Conservation (phyloP, 2,329 filamentous ascomycete genomes). For the Magnaporthiopsis incrustans region DNA sequence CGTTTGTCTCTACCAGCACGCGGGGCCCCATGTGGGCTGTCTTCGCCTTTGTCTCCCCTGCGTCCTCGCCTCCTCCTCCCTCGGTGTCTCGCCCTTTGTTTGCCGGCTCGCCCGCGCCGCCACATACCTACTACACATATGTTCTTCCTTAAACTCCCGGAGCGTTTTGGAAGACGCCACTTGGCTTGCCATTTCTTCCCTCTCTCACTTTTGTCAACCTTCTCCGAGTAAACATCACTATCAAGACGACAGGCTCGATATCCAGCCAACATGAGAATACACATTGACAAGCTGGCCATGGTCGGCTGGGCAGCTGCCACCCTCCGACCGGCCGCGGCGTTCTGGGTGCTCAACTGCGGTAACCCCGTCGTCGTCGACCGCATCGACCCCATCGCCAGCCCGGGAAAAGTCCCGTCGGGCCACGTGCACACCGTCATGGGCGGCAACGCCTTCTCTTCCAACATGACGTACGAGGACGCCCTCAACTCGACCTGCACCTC, state of each 20-base stretch:
- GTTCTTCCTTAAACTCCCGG: not conserved
- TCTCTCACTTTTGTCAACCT: not conserved
- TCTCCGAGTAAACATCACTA: not conserved
- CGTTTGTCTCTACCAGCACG: too few relatives aligned
- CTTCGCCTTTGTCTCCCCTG: not conserved
- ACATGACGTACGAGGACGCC: slow-evolving; percentile 18
- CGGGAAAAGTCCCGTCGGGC: slow-evolving; percentile 1
- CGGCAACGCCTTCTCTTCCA: slow-evolving; percentile 18
- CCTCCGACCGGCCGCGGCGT: not conserved
- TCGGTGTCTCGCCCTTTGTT: not conserved
- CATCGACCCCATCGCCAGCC: slow-evolving; percentile 7
- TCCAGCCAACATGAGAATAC: not conserved
- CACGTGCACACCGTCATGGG: slow-evolving; percentile 11
- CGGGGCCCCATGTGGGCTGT: not conserved
- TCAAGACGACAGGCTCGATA: not conserved
- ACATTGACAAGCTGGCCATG: not conserved
- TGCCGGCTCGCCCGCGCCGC: not conserved
- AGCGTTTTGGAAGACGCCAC: not conserved
- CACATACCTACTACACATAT: not conserved
- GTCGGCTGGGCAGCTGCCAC: not conserved
- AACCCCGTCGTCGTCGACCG: slow-evolving; percentile 10
- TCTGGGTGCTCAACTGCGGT: slow-evolving; percentile 7
- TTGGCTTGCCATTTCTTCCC: not conserved
- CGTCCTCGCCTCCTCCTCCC: not conserved
- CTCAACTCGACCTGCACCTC: slow-evolving; percentile 27